Evolutionary conservation across 768 basidiomycete genomes (phyloP).

Genomic region (Kockovaella imperatae): DNA sequence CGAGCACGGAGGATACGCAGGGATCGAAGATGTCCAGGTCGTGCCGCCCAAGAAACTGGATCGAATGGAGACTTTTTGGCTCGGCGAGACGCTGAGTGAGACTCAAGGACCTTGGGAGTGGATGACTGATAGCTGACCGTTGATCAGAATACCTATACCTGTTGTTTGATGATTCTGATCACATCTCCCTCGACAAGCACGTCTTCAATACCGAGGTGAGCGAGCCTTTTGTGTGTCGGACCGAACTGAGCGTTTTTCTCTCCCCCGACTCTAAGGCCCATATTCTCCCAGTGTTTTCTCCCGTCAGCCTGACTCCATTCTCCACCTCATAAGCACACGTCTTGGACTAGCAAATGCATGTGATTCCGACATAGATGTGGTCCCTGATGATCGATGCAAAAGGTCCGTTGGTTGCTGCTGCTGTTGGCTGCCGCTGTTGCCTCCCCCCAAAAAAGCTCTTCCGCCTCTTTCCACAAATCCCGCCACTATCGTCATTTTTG

Average conservation of each 20-base stretch:
- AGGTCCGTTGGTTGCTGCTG: too few relatives aligned
- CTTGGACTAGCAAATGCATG: too few relatives aligned
- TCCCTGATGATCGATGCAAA: too few relatives aligned
- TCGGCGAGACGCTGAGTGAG: conserved; percentile 50
- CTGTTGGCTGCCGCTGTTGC: too few relatives aligned
- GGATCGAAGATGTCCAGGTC: conserved; percentile 74
- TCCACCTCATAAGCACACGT: conserved; percentile 20
- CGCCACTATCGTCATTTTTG: too few relatives aligned
- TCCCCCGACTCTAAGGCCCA: conserved; percentile 51
- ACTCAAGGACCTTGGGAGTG: background rate
- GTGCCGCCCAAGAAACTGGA: conserved; percentile 64
- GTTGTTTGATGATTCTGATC: conserved; percentile 65
- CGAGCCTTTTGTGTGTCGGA: conserved; percentile 3
- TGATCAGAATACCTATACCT: conserved; percentile 68
- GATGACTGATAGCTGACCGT: background rate
- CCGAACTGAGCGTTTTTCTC: conserved; percentile 1
- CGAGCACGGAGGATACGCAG: conserved; percentile 73
- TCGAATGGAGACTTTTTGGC: conserved; percentile 91
- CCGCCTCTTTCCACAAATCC: too few relatives aligned
- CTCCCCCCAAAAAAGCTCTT: too few relatives aligned
- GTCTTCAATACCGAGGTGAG: conserved; percentile 88
- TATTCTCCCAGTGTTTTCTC: conserved; percentile 62
- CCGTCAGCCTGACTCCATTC: conserved; percentile 47
- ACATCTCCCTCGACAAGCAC: conserved; percentile 66
- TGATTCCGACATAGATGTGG: too few relatives aligned